Conservation (phyloP, 441 rosid species). For the Manihot esculenta region DNA sequence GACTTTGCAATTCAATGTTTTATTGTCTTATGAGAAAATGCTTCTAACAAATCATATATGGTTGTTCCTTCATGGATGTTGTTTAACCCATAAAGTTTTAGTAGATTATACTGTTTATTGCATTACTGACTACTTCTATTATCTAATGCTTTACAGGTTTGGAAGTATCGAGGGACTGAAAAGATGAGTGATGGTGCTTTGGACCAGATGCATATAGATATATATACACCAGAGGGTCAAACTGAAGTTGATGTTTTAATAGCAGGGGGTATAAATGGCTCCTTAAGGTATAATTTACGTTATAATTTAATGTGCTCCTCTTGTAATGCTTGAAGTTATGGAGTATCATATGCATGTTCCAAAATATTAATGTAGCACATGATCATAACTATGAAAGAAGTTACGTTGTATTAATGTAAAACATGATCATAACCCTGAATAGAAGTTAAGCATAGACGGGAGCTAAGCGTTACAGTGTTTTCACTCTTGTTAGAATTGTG, state of each 20-base stretch:
- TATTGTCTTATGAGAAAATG: neutral
- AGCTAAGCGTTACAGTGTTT: too few relatives aligned
- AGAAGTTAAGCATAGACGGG: neutral
- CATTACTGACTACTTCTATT: neutral
- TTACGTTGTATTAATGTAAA: neutral
- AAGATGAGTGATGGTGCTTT: constrained; percentile 50
- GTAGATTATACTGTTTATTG: neutral
- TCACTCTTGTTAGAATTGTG: too few relatives aligned
- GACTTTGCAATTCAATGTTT: neutral
- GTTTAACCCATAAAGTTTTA: neutral
- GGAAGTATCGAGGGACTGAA: constrained; percentile 41
- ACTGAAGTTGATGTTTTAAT: constrained; percentile 42
- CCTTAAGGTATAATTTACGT: constrained; percentile 50
- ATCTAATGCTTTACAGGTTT: constrained; percentile 36
- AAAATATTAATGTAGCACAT: neutral
- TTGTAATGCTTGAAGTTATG: neutral
- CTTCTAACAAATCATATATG: neutral
- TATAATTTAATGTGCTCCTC: constrained; percentile 15
- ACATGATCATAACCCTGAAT: neutral
- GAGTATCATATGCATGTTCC: neutral
- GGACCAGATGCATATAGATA: constrained; percentile 38
- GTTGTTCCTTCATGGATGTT: neutral
- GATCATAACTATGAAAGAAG: neutral
- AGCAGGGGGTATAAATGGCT: constrained; percentile 54
- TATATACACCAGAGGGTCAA: constrained; percentile 59